Evolutionary conservation across 345 rosid genomes (phyloP), one percentile per base, ranked within the genome.

Genomic region (Clausena lansium): DNA sequence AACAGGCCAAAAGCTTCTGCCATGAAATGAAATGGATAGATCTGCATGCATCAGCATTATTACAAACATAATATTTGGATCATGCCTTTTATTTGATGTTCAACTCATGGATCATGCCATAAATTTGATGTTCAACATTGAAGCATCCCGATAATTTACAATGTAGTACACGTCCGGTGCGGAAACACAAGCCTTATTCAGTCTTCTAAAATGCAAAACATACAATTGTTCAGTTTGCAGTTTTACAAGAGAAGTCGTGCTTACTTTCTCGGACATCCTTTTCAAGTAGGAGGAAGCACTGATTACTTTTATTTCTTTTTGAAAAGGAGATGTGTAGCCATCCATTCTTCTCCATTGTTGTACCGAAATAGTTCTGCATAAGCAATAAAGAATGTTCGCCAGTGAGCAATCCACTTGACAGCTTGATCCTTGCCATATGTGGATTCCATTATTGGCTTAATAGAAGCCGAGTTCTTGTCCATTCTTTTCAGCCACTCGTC

Each of bases 311-410:
- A 89, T 72, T 95, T 95, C 88, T 89, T 95, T 79, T 86, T 89
- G 81, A 92, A 93, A 6, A 91, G 87, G 86, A 88, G 91, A 77
- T 38, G 91, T 24, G 94, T 79, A 70, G 91, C 88, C 97, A 92
- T 90, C 94, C 99, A 93, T 85, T 92, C 97, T 41, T 92, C 92
- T 65, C 96, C 98, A 24, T 91, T 85, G 86, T 81, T 91, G 86
- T 92, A 95, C 33, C 88, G 93, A 10, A 91, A 92, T 78, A 93
- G 92, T 77, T 95, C 97, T 8, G 95, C 97, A 73, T 89, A 93
- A 2, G 94, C 83, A 0, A 93, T 90, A 78, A 95, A 93, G 84
- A 93, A 90, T 25, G 97, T 91, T 84, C 93, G 85, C 99, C 98
- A 89, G 66, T 93, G 91, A 54, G 87, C 96, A 1, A 84, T 92